These are phyloP conservation scores for Raffaelea arxii DNA, from an alignment of 2,329 filamentous ascomycete genomes.

Conservation along the genomic window DNA sequence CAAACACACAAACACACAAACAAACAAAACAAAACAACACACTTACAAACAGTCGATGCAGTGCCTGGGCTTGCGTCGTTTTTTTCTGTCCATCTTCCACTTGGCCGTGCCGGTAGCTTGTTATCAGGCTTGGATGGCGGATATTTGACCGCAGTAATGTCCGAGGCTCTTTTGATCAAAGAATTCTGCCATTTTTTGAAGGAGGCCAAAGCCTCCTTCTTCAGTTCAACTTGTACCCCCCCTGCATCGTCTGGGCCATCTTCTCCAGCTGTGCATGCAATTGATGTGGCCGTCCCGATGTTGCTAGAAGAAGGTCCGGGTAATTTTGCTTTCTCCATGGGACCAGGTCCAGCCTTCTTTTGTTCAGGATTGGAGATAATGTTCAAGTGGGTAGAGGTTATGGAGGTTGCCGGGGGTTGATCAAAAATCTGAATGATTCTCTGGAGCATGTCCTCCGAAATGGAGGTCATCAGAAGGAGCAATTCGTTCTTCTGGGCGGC, in stretches of 20 bases:
- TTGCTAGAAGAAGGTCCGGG: too few species aligned
- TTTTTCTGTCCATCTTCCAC: neutral
- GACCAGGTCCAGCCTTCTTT: neutral
- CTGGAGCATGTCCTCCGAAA: slow-evolving; percentile 45
- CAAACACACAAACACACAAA: too few species aligned
- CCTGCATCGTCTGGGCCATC: slow-evolving; percentile 54
- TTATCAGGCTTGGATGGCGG: slow-evolving; percentile 15
- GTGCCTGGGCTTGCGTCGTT: slow-evolving; percentile 26
- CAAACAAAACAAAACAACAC: too few species aligned
- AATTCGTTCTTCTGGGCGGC: slow-evolving; percentile 41
- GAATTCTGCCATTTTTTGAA: slow-evolving; percentile 74
- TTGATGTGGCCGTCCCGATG: too few species aligned
- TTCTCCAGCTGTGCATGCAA: too few species aligned
- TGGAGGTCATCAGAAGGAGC: slow-evolving; percentile 36
- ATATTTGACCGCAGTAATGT: slow-evolving; percentile 48
- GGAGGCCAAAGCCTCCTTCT: slow-evolving; percentile 56
- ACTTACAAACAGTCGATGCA: too few species aligned
- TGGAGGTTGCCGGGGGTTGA: slow-evolving; percentile 17
- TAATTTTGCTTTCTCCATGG: too few species aligned
- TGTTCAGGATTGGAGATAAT: neutral
- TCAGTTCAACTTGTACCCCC: slow-evolving; percentile 45
- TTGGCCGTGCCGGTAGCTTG: neutral
- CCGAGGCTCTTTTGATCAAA: slow-evolving; percentile 60
- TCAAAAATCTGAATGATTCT: slow-evolving; percentile 42
- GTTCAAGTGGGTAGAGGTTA: neutral